Evolutionary conservation across 139 green algal genomes (phyloP).

Genomic region (Parachlorella kessleri): DNA sequence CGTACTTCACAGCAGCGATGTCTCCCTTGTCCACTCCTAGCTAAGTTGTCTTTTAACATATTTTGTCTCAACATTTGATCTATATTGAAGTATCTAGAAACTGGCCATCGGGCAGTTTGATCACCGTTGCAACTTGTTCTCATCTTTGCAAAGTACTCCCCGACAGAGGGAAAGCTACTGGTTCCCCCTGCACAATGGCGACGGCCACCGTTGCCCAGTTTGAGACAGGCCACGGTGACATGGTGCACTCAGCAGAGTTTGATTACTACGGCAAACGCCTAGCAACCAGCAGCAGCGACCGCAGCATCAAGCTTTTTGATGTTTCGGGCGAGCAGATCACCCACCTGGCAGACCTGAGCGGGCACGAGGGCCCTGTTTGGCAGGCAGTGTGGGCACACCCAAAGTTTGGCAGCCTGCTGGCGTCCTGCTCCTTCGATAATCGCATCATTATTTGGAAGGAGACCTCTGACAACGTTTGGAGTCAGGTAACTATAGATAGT

Average conservation of each 20-base stretch:
- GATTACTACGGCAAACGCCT: conserved; percentile 97
- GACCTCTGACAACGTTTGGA: conserved; percentile 69
- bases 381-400: conserved; percentile 92
- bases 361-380: conserved; percentile 95
- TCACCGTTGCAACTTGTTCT: no score
- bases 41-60: no score
- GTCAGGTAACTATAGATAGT: conserved; percentile 57
- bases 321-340: conserved; percentile 44
- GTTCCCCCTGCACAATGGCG: no score
- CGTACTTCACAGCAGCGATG: no score
- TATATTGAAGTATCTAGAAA: no score
- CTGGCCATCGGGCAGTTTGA: no score
- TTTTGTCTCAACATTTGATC: no score
- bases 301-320: conserved; percentile 79
- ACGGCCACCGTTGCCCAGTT: conserved; percentile 51
- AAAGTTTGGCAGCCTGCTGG: conserved; percentile 92
- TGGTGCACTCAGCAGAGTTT: conserved; percentile 69
- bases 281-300: conserved; percentile 92
- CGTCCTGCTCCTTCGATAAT: conserved; percentile 92
- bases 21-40: no score
- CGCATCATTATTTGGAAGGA: conserved; percentile 96
- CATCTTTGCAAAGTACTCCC: no score
- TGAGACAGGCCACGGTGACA: conserved; percentile 85
- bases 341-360: conserved; percentile 77
- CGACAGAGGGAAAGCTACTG: no score